These are phyloP conservation scores for Omphalotus olearius DNA, from an alignment of 1,284 basidiomycete species.

Conservation along the genomic window DNA sequence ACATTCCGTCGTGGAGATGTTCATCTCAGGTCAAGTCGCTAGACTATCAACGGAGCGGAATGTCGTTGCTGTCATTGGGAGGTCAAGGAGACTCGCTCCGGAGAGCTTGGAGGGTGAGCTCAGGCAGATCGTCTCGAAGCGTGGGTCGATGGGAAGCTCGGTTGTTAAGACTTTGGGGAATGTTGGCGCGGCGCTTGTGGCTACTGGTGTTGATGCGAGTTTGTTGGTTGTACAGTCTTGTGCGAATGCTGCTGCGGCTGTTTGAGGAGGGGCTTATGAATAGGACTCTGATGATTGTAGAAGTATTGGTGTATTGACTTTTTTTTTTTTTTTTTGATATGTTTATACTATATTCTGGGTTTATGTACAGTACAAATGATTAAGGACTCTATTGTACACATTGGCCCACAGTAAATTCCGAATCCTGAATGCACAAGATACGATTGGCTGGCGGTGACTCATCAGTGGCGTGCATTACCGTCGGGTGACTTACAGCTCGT, in stretches of 20 bases:
- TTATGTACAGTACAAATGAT: too few relatives aligned
- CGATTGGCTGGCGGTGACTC: too few relatives aligned
- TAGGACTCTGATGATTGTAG: too few relatives aligned
- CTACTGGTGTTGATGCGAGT: constrained; percentile 45
- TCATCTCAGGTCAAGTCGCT: constrained; percentile 21
- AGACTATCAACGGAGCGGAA: constrained; percentile 13
- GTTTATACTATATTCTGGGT: too few relatives aligned
- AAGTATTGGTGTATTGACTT: too few relatives aligned
- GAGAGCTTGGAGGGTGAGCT: constrained; percentile 57
- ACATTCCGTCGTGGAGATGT: constrained; percentile 46
- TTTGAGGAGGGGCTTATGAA: too few relatives aligned
- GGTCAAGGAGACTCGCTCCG: constrained; percentile 67
- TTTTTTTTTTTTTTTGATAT: too few relatives aligned
- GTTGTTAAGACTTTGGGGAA: constrained; percentile 77
- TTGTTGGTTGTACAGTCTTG: constrained; percentile 60
- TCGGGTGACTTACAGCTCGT: too few relatives aligned
- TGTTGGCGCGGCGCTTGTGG: constrained; percentile 63
- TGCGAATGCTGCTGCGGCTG: background rate
- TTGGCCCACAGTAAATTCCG: too few relatives aligned
- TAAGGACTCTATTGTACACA: too few relatives aligned
- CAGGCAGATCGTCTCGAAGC: constrained; percentile 42
- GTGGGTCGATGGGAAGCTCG: constrained; percentile 48
- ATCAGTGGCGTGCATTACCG: too few relatives aligned
- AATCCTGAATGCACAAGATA: too few relatives aligned
- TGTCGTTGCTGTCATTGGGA: constrained; percentile 66